phyloP scores from a whole-genome alignment of 2,329 filamentous ascomycete genomes.

The Scedosporium boydii region DNA sequence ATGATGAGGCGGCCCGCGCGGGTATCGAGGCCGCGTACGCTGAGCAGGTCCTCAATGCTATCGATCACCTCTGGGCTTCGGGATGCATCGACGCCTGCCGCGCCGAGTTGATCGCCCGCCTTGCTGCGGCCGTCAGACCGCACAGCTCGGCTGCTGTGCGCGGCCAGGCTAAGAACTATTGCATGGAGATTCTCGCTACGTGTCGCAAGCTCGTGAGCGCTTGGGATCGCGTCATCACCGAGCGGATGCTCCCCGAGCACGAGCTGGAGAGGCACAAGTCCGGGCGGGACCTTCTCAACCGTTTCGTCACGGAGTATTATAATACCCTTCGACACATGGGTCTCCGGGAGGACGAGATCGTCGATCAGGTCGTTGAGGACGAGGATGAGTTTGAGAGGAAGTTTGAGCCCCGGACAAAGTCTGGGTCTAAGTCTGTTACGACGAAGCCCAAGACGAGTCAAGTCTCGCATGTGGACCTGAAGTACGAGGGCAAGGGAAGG shows the following conservation, averaged over 20 bases:
- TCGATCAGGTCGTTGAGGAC: not conserved
- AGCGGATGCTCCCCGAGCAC: conserved; percentile 26
- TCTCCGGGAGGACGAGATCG: not conserved
- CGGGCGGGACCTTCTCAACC: conserved; percentile 25
- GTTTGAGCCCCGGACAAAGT: too few species aligned
- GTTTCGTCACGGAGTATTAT: conserved; percentile 8
- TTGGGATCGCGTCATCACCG: conserved; percentile 32
- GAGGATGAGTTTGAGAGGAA: not conserved
- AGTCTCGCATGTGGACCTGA: too few species aligned
- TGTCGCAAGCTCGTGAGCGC: conserved; percentile 35
- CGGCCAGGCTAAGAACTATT: conserved; percentile 19
- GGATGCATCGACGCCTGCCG: conserved; percentile 30
- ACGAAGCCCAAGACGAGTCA: too few species aligned
- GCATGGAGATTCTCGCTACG: conserved; percentile 33
- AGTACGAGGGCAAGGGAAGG: not conserved
- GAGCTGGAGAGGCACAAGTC: conserved; percentile 22
- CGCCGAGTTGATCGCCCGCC: conserved; percentile 19
- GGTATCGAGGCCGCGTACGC: conserved; percentile 24
- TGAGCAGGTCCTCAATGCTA: conserved; percentile 37
- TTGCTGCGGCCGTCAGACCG: conserved; percentile 15
- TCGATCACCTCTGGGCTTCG: conserved; percentile 41
- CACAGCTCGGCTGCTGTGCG: conserved; percentile 9
- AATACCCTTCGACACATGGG: not conserved
- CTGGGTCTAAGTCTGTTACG: too few species aligned
- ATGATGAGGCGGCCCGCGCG: conserved; percentile 17